These are phyloP conservation scores for Pythium vanterpoolii DNA, from an alignment of 352 stramenopile species.

Conservation along the genomic window DNA sequence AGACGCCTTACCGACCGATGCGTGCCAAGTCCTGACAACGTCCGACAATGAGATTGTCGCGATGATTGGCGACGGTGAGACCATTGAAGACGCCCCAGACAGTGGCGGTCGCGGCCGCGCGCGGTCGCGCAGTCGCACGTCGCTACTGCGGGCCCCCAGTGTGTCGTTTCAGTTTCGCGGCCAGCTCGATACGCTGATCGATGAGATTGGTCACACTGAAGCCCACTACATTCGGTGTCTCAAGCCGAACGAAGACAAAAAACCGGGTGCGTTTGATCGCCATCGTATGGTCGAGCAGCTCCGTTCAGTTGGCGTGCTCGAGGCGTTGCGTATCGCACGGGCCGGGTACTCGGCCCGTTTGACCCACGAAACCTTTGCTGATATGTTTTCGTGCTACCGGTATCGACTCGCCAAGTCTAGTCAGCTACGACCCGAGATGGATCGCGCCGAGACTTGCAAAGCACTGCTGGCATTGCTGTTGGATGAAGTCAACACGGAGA, in stretches of 20 bases:
- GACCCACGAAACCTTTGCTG: conserved; percentile 89
- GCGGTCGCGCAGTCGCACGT: conserved; percentile 25
- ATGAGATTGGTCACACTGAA: conserved; percentile 92
- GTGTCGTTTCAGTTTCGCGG: conserved; percentile 91
- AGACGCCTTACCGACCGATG: conserved; percentile 72
- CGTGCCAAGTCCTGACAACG: conserved; percentile 42
- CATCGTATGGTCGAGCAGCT: conserved; percentile 96
- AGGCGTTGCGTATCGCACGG: conserved; percentile 93
- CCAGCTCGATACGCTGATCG: conserved; percentile 93
- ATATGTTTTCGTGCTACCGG: conserved; percentile 66
- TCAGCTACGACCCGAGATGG: background rate
- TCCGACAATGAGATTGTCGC: conserved; percentile 68
- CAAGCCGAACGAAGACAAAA: conserved; percentile 96
- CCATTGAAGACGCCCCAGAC: conserved; percentile 36
- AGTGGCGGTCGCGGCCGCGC: conserved; percentile 8
- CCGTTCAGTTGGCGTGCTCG: conserved; percentile 94
- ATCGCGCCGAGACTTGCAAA: conserved; percentile 20
- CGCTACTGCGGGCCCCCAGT: conserved; percentile 61
- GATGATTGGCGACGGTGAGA: conserved; percentile 50
- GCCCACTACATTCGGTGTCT: conserved; percentile 99
- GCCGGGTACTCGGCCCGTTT: conserved; percentile 96
- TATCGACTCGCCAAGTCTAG: conserved; percentile 27
- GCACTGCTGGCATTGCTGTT: conserved; percentile 23
- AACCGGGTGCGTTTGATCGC: conserved; percentile 56
- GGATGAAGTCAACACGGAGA: conserved; percentile 19